Evolutionary conservation across 2,329 filamentous ascomycete species (phyloP).

Genomic region (Aureobasidium namibiae): DNA sequence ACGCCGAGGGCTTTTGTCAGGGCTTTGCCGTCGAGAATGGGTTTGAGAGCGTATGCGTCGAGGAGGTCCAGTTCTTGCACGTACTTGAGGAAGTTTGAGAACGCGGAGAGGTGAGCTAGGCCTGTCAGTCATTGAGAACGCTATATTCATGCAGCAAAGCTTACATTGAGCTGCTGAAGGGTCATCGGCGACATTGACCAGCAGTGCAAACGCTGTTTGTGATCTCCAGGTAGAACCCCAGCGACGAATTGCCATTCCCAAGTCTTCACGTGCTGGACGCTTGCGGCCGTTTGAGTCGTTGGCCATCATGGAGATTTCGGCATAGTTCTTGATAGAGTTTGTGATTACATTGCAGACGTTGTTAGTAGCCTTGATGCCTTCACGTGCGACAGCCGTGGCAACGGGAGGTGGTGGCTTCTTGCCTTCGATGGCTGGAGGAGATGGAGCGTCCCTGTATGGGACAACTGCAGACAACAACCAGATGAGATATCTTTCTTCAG

Average conservation of each 20-base stretch:
- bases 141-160: constrained; percentile 17
- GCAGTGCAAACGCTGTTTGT: constrained; percentile 59
- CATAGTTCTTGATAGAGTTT: constrained; percentile 53
- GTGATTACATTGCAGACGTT: constrained; percentile 62
- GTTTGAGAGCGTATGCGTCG: constrained; percentile 41
- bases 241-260: constrained; percentile 66
- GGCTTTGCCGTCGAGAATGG: constrained; percentile 62
- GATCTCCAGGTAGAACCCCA: constrained; percentile 68
- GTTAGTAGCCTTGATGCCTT: constrained; percentile 73
- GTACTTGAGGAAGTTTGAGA: constrained; percentile 46
- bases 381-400: constrained; percentile 57
- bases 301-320: constrained; percentile 57
- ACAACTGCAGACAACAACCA: constrained; percentile 70
- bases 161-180: constrained; percentile 35
- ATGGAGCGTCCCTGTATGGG: constrained; percentile 57
- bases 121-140: neutral
- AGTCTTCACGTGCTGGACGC: constrained; percentile 47
- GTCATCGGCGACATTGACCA: constrained; percentile 50
- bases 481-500: constrained; percentile 59
- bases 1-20: constrained; percentile 59
- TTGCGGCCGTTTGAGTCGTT: constrained; percentile 40
- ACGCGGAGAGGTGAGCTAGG: constrained; percentile 41
- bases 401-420: constrained; percentile 50
- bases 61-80: constrained; percentile 43
- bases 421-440: constrained; percentile 31